Base-by-base conservation (phyloP, 768 basidiomycete species). In the Lentinula sp. region DNA sequence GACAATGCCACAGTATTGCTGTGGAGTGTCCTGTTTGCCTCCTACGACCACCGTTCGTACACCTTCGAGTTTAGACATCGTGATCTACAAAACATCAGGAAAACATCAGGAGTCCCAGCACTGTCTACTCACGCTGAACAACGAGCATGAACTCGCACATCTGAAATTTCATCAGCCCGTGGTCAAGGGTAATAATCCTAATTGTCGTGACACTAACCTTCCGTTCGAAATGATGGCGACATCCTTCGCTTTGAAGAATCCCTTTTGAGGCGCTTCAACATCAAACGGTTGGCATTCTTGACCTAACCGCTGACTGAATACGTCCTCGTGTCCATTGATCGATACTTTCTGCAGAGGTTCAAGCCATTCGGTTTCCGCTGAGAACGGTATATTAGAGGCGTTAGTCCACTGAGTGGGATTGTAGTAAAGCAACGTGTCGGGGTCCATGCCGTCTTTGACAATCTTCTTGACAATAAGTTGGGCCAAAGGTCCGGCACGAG, bases 1-100 rank as follows among this genome's bases (percentile, higher is more conserved):
- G 35, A 86, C 84, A 39, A 77, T 80, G n/a, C 85, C 85, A 63
- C 83, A 84, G 67, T 84, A 86, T 65, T 85, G 77, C 64, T 85
- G 85, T 37, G 66, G 69, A 6, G 77, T 70, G 51, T 69, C 74
- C 7, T 75, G 65, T 64, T 78, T 77, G 32, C 84, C 85, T 31
- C 83, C 84, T 21, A 83, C 66, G 2, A 86, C 83, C 15, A 81
- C 79, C 5, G 81, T 83, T 66, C 73, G 80, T 35, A 78, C 79
- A 39, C 83, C 83, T 62, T 86, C 82, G 43, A 76, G 71, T 68
- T 85, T 86, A 0, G 80, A 69, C 83, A 87, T 84, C 23, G 83
- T 82, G 63, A 85, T 80, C 83, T 84, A 69, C 21, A 71, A n/a
- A n/a, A 40, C 35, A 23, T 10, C 16, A 23, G n/a, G 4, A 40